Evolutionary conservation across 768 basidiomycete genomes (phyloP).

Genomic region (Pisolithus marmoratus): DNA sequence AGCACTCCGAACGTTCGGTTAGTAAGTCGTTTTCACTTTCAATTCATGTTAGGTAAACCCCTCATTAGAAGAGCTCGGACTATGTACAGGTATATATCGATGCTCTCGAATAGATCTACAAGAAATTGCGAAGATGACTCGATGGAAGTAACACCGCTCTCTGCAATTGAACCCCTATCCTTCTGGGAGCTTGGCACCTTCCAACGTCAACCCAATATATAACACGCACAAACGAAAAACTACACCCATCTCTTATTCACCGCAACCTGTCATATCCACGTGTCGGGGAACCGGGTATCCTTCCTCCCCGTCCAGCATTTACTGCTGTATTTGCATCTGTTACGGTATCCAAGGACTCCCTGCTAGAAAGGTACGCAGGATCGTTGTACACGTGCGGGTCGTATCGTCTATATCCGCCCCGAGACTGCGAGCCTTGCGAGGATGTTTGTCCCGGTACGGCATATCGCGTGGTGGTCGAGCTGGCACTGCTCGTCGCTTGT

Average conservation of each 20-base stretch:
- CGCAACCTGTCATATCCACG: slow-evolving; percentile 13
- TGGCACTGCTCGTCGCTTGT: neutral
- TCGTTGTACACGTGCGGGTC: slow-evolving; percentile 23
- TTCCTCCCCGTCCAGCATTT: slow-evolving; percentile 17
- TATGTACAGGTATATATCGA: no score
- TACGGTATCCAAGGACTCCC: slow-evolving; percentile 21
- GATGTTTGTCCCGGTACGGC: slow-evolving; percentile 5
- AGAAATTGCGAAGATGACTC: no score
- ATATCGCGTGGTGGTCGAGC: neutral
- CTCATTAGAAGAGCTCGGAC: no score
- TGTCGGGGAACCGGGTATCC: slow-evolving; percentile 15
- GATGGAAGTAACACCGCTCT: no score
- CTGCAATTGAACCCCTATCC: no score
- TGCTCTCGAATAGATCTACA: no score
- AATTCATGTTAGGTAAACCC: no score
- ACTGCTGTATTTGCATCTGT: slow-evolving; percentile 21
- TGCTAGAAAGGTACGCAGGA: slow-evolving; percentile 20
- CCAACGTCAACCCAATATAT: no score
- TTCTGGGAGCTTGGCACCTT: no score
- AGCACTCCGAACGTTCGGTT: no score
- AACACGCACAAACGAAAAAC: no score
- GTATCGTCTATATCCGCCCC: slow-evolving; percentile 13
- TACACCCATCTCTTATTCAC: neutral
- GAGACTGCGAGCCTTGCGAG: slow-evolving; percentile 15
- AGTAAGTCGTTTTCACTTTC: no score